Conservation (phyloP, 305 asterid species). For the Fraxinus xanthoxyloides region DNA sequence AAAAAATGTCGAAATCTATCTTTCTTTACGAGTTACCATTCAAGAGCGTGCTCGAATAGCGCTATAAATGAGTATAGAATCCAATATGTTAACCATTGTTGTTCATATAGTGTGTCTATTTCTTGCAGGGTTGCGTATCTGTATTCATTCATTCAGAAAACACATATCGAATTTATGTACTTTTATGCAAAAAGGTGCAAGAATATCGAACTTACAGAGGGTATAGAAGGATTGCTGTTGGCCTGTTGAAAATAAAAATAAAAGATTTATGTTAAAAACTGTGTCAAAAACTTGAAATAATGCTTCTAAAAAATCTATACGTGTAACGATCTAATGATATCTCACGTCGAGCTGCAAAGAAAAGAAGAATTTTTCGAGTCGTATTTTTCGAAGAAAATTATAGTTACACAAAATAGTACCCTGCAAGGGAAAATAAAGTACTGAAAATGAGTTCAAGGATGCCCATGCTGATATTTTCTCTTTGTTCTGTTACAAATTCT, state of each 20-base stretch:
- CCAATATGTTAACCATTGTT: constrained; percentile 96
- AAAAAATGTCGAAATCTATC: not conserved
- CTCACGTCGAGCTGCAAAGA: not conserved
- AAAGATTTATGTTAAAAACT: not conserved
- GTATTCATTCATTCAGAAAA: constrained; percentile 24
- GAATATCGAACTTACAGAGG: constrained; percentile 65
- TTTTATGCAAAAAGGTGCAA: not conserved
- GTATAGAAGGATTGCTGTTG: constrained; percentile 81
- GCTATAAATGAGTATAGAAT: constrained; percentile 73
- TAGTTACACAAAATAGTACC: constrained; percentile 42
- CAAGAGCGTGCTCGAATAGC: constrained; percentile 79
- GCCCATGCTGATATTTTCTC: constrained; percentile 43
- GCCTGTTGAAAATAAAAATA: constrained; percentile 41
- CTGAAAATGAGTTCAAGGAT: constrained; percentile 58
- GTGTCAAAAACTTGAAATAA: not conserved
- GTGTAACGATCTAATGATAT: not conserved
- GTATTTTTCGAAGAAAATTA: not conserved
- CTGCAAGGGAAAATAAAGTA: constrained; percentile 57
- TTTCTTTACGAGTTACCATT: constrained; percentile 48
- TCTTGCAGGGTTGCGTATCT: constrained; percentile 85
- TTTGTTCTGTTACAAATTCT: not conserved
- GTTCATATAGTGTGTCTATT: constrained; percentile 85
- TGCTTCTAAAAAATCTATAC: not conserved
- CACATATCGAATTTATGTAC: not conserved
- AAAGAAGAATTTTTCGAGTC: not conserved